A percentile compares a stretch with the other conserved stretches of the same genome.
These are phyloP conservation scores for Lactifluus piperatus DNA, from an alignment of 768 basidiomycete genomes.

Conservation along the genomic window DNA sequence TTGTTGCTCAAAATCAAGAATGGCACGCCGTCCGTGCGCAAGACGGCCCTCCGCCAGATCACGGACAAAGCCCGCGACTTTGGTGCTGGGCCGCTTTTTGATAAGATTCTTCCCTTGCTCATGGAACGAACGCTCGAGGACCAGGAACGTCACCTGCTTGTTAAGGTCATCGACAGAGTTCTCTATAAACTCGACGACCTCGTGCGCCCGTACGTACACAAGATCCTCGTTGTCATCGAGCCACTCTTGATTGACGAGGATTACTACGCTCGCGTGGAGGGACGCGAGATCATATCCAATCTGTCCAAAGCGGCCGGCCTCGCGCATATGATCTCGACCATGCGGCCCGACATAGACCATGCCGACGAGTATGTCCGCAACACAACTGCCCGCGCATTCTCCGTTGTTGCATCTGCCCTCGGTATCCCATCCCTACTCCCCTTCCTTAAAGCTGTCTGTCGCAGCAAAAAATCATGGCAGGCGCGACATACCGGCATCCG, in stretches of 20 bases:
- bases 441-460: slow-evolving; percentile 97
- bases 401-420: slow-evolving; percentile 96
- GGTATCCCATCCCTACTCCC: slow-evolving; percentile 96
- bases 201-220: slow-evolving; percentile 98
- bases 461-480: slow-evolving; percentile 99
- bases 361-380: slow-evolving; percentile 99
- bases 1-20: slow-evolving; percentile 98
- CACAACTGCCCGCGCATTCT: slow-evolving; percentile 97
- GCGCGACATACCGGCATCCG: slow-evolving; percentile 98
- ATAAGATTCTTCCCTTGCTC: slow-evolving; percentile 95
- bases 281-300: slow-evolving; percentile 98
- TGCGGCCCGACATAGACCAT: slow-evolving; percentile 99
- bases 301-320: slow-evolving; percentile 97
- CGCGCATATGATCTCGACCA: slow-evolving; percentile 99
- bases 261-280: slow-evolving; percentile 93
- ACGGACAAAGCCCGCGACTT: slow-evolving; percentile 99
- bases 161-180: slow-evolving; percentile 98
- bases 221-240: slow-evolving; percentile 98
- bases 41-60: slow-evolving; percentile 95
- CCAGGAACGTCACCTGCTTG: slow-evolving; percentile 94
- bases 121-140: slow-evolving; percentile 98
- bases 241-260: slow-evolving; percentile 98
- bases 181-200: slow-evolving; percentile 98
- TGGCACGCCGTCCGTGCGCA: slow-evolving; percentile 95
- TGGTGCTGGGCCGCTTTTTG: slow-evolving; percentile 95